These are phyloP conservation scores for Tillandsia fasciculata DNA, from an alignment of 176 grass and related monocot species.

Conservation along the genomic window DNA sequence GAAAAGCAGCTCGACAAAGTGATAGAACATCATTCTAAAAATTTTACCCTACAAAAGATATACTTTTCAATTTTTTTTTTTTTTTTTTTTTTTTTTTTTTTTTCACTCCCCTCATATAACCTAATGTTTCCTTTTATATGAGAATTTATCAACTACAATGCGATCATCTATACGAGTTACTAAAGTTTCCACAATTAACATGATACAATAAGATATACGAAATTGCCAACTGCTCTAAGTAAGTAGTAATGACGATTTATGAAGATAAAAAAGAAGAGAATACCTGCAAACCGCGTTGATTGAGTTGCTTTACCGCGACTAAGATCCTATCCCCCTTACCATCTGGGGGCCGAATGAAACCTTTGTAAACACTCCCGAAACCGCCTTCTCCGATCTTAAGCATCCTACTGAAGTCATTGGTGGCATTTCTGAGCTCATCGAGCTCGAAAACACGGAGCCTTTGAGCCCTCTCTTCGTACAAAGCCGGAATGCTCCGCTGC, in stretches of 20 bases:
- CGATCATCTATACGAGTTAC: background rate
- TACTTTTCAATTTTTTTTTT: too few species aligned
- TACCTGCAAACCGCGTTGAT: constrained; percentile 73
- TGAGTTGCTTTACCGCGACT: constrained; percentile 78
- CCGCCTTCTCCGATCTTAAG: constrained; percentile 91
- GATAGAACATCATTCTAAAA: background rate
- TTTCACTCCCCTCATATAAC: background rate
- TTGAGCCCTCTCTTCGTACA: constrained; percentile 85
- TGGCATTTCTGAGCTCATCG: constrained; percentile 61
- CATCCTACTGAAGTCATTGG: constrained; percentile 54
- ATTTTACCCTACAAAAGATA: too few species aligned
- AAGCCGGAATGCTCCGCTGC: constrained; percentile 58
- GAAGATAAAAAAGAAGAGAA: background rate
- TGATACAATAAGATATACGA: too few species aligned
- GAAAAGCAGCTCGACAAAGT: too few species aligned
- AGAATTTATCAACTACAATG: background rate
- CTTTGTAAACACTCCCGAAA: constrained; percentile 84
- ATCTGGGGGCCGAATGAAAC: constrained; percentile 38
- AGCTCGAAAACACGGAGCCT: constrained; percentile 62
- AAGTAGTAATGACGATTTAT: background rate
- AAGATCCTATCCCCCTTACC: constrained; percentile 42
- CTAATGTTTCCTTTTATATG: constrained; percentile 1
- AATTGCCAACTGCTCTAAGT: background rate
- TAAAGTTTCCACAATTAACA: too few species aligned
- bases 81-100: too few species aligned